Evolutionary conservation across 2,329 filamentous ascomycete species (phyloP).

Genomic region (Penicillium sp.): DNA sequence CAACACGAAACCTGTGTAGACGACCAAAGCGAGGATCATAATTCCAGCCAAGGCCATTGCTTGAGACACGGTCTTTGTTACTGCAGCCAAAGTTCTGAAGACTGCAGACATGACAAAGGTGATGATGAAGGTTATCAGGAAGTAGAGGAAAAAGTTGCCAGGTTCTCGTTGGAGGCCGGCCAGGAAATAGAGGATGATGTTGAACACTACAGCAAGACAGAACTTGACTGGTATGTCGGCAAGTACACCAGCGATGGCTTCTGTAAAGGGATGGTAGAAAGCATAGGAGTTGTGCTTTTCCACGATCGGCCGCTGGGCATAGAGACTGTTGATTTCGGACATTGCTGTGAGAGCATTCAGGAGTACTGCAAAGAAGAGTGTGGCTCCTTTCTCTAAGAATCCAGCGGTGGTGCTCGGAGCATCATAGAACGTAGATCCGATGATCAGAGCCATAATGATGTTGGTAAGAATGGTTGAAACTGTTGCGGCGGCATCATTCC

Average conservation of each 20-base stretch:
- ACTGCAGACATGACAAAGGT: slow-evolving; percentile 78
- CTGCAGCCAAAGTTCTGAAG: slow-evolving; percentile 71
- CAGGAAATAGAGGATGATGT: slow-evolving; percentile 79
- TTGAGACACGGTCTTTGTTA: slow-evolving; percentile 62
- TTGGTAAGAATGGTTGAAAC: slow-evolving; percentile 62
- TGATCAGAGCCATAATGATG: slow-evolving; percentile 67
- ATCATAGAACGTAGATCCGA: slow-evolving; percentile 76
- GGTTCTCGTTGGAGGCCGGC: slow-evolving; percentile 69
- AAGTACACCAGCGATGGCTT: slow-evolving; percentile 15
- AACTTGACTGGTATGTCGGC: slow-evolving; percentile 67
- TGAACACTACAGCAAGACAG: slow-evolving; percentile 66
- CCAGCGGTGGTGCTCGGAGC: slow-evolving; percentile 58
- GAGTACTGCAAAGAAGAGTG: slow-evolving; percentile 80
- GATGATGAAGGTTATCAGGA: slow-evolving; percentile 68
- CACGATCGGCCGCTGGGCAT: slow-evolving; percentile 24
- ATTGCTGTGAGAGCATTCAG: slow-evolving; percentile 69
- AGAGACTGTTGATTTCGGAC: slow-evolving; percentile 41
- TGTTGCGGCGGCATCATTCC: slow-evolving; percentile 68
- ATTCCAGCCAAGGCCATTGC: slow-evolving; percentile 53
- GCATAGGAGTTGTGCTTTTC: slow-evolving; percentile 31
- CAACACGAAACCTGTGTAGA: slow-evolving; percentile 49
- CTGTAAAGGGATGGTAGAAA: slow-evolving; percentile 28
- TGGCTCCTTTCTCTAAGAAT: slow-evolving; percentile 70
- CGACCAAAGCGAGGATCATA: slow-evolving; percentile 38
- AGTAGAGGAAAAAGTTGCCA: slow-evolving; percentile 79